Evolutionary conservation across 495 filamentous ascomycete genomes (phyloP), one percentile per base, ranked within the genome.

Genomic region (Penicillium parvum): DNA sequence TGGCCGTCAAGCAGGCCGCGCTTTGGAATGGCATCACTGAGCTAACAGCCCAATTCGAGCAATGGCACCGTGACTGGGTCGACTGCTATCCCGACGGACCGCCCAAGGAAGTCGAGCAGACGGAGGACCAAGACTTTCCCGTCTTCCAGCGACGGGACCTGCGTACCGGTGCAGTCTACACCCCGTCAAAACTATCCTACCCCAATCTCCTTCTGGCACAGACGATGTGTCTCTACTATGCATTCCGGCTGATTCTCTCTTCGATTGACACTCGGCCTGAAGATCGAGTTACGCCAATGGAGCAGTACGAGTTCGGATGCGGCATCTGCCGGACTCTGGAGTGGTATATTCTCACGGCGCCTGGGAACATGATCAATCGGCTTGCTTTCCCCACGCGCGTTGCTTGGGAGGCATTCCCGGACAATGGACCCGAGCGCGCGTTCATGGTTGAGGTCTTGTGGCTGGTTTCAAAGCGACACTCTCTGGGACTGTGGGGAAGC

Each of bases 341-440:
- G 36, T 71, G 53, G 48, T 73, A 71, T 37, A 65, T 73, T 8
- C 43, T 61, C 3, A 68, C 50, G 5, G 58, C 67, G 0, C 64
- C 65, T 0, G 67, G 69, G 0, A 71, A 71, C 37, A 71, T 73
- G 69, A 71, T 73, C 43, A 73, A 71, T 40, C 67, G 69, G 0
- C 63, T 73, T n/a, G 67, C 65, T 0, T 71, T 73, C 25, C 54
- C 67, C 0, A 62, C 64, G 5, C 61, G 69, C 3, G 67, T 73
- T 1, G 69, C 67, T 8, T 73, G 67, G 67, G 69, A 73, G 32
- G 64, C 56, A 0, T 64, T 73, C 28, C 64, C 67, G 0, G 60
- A 63, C 3, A 51, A 46, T 5, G 65, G 64, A 0, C 62, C 64
- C 2, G 69, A 73, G 42, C 65, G 64, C 11, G 43, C 37, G 9